Evolutionary conservation across 768 basidiomycete genomes (phyloP).

Genomic region (Suillus ampliporus): DNA sequence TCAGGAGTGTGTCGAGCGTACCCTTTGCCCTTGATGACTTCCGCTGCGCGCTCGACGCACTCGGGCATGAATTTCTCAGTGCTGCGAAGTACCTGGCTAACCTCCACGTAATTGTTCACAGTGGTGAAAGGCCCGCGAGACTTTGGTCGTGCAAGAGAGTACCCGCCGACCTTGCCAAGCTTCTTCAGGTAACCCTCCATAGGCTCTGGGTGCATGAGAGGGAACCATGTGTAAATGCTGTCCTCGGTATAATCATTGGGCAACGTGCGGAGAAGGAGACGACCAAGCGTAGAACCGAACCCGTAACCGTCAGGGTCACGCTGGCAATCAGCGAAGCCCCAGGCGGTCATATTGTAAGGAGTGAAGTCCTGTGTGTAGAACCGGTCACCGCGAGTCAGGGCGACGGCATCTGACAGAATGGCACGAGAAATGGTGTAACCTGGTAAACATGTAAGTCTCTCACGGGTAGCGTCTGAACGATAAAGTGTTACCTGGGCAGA

Average conservation of each 20-base stretch:
- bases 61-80: constrained; percentile 50
- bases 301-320: constrained; percentile 73
- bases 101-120: constrained; percentile 54
- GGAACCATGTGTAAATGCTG: constrained; percentile 85
- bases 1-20: constrained; percentile 31
- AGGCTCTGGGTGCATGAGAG: constrained; percentile 77
- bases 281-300: constrained; percentile 72
- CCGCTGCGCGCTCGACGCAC: constrained; percentile 54
- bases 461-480: no score
- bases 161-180: constrained; percentile 56
- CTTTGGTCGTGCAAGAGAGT: constrained; percentile 59
- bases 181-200: constrained; percentile 68
- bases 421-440: constrained; percentile 86
- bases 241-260: constrained; percentile 72
- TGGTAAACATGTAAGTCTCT: constrained; percentile 27
- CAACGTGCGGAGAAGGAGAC: constrained; percentile 74
- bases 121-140: constrained; percentile 28
- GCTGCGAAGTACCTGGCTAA: constrained; percentile 57
- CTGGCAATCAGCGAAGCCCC: constrained; percentile 87
- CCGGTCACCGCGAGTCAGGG: constrained; percentile 84
- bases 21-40: constrained; percentile 67
- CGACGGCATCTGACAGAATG: constrained; percentile 85
- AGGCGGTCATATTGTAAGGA: constrained; percentile 78
- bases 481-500: constrained; percentile 69
- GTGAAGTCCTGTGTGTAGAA: constrained; percentile 85